Evolutionary conservation across 1,284 basidiomycete species (phyloP).

Genomic region (Exobasidium rhododendri): DNA sequence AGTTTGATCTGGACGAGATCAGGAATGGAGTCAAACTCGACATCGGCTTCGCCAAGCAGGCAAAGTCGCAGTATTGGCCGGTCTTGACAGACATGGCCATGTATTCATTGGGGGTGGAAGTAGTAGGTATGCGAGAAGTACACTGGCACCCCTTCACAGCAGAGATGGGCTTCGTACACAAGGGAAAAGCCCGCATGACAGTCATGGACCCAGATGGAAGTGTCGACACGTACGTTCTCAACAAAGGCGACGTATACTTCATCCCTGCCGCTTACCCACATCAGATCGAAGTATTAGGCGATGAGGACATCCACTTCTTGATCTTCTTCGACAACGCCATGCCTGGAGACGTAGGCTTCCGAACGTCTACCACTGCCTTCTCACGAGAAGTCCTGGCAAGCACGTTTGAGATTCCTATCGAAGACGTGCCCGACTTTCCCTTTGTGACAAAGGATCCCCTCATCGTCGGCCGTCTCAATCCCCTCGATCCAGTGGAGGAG

Average conservation of each 20-base stretch:
- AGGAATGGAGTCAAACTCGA: neutral
- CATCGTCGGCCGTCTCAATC: neutral
- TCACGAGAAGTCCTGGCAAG: neutral
- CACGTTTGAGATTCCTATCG: neutral
- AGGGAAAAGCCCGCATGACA: neutral
- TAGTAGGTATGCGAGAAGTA: neutral
- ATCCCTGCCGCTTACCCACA: slow-evolving; percentile 2
- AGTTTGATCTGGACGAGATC: neutral
- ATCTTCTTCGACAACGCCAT: slow-evolving; percentile 5
- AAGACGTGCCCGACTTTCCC: slow-evolving; percentile 3
- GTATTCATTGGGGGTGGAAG: neutral
- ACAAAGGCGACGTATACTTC: slow-evolving; percentile 2
- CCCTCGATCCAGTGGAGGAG: neutral
- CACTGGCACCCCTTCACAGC: slow-evolving; percentile 1
- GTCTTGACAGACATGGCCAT: slow-evolving; percentile 1
- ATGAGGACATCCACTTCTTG: slow-evolving; percentile 1
- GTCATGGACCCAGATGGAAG: slow-evolving; percentile 8
- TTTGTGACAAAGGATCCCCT: neutral
- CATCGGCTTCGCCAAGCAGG: neutral
- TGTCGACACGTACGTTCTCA: neutral
- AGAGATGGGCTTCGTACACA: slow-evolving; percentile 1
- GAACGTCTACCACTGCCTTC: neutral
- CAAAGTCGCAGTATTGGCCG: neutral
- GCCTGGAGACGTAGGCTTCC: neutral
- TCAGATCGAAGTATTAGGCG: neutral